A percentile compares a stretch with the other conserved stretches of the same genome.
These are phyloP conservation scores for Ulmus americana DNA, from an alignment of 331 rosid species.

Conservation along the genomic window DNA sequence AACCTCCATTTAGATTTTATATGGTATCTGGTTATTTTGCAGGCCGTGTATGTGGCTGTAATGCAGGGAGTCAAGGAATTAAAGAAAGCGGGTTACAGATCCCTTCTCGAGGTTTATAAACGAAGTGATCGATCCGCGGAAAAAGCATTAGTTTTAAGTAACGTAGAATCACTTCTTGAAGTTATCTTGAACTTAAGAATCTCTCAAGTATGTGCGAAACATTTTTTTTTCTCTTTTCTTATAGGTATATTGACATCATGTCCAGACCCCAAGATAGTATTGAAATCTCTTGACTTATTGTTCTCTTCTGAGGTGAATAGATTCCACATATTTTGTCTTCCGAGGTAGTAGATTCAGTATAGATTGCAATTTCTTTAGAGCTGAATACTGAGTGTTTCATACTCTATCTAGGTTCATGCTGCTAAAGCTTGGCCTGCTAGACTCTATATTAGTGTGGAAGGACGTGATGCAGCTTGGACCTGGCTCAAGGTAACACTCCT, in stretches of 20 bases:
- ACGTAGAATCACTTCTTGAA: constrained; percentile 16
- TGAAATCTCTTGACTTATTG: constrained; percentile 40
- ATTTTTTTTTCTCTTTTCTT: constrained; percentile 7
- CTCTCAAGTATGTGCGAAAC: background rate
- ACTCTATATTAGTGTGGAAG: constrained; percentile 45
- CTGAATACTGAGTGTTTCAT: constrained; percentile 6
- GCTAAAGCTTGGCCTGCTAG: constrained; percentile 66
- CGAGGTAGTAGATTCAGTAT: background rate
- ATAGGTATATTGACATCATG: constrained; percentile 47
- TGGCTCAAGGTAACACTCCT: constrained; percentile 67
- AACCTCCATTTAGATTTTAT: background rate
- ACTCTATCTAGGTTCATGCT: constrained; percentile 56
- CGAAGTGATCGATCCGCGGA: constrained; percentile 81
- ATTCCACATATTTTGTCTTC: background rate
- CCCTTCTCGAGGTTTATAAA: constrained; percentile 66
- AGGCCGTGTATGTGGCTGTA: constrained; percentile 80
- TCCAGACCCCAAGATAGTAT: constrained; percentile 38
- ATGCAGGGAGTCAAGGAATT: constrained; percentile 34
- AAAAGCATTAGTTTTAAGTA: constrained; percentile 81
- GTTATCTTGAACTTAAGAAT: constrained; percentile 5
- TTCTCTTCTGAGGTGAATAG: constrained; percentile 39
- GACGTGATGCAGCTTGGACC: constrained; percentile 81
- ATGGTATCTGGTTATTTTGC: constrained; percentile 20
- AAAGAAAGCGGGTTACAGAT: constrained; percentile 43
- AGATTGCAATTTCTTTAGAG: background rate